Evolutionary conservation across 768 basidiomycete genomes (phyloP).

Genomic region (Nevesoporus exiguus): DNA sequence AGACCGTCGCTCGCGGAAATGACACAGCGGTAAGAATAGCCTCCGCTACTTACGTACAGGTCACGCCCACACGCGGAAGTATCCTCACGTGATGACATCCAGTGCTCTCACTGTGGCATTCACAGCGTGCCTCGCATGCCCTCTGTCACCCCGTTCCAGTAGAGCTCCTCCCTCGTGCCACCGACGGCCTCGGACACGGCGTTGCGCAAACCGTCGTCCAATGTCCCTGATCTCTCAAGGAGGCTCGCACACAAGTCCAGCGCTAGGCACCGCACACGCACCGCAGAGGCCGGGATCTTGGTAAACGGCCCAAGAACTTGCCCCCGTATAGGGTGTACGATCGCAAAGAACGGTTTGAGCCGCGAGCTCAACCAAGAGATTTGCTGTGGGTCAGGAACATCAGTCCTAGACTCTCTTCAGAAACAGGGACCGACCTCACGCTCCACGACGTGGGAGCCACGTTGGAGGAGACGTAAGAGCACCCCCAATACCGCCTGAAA

Average conservation of each 20-base stretch:
- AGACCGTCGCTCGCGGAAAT: constrained; percentile 9
- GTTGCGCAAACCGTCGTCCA: constrained; percentile 16
- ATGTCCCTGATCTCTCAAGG: constrained; percentile 6
- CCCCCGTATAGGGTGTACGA: constrained; percentile 74
- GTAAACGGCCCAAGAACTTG: constrained; percentile 72
- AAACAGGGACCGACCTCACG: constrained; percentile 39
- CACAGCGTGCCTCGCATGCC: constrained; percentile 14
- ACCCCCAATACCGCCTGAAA: constrained; percentile 54
- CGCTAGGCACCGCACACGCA: constrained; percentile 50
- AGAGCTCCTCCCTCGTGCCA: constrained; percentile 26
- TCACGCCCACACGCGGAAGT: too few species aligned
- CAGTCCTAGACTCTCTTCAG: constrained; percentile 6
- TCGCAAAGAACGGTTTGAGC: constrained; percentile 75
- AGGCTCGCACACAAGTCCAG: constrained; percentile 56
- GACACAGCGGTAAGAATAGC: neutral
- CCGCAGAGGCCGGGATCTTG: constrained; percentile 47
- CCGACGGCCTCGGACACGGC: constrained; percentile 28
- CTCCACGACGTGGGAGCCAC: constrained; percentile 44
- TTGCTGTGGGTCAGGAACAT: constrained; percentile 36
- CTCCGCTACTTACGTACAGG: neutral
- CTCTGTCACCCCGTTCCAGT: constrained; percentile 34
- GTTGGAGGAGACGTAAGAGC: constrained; percentile 59
- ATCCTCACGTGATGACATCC: neutral
- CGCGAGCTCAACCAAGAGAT: constrained; percentile 51
- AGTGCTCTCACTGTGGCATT: too few species aligned